Evolutionary conservation across 768 basidiomycete genomes (phyloP), one percentile per base, ranked within the genome.

Genomic region (Terana coerulea): DNA sequence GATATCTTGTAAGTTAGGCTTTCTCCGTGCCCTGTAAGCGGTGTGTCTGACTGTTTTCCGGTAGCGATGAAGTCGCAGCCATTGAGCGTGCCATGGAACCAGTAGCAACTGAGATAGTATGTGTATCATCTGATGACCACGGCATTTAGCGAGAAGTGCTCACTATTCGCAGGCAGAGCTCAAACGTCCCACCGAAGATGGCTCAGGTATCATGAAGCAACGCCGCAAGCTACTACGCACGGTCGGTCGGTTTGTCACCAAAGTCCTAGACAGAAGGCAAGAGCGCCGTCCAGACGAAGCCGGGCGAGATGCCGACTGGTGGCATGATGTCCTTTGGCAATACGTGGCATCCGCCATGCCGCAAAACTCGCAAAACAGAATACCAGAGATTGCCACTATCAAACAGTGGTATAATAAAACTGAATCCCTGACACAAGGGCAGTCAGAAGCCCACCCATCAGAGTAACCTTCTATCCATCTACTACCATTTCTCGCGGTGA

Each of bases 301-400:
- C 15, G 45, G 45, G 3, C 45, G 45, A 7, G 17, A 34, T n/a
- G 15, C 5, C 3, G 8, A 24, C n/a, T 46, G 45, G 45, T 46
- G 45, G 45, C 34, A 46, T 22, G 30, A 46, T 12, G 29, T 31
- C 2, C 45, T 46, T 5, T 46, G 45, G 45, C 22, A 14, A n/a
- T 34, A 46, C 19, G 45, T 33, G 21, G 45, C 28, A 6, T 46
- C 30, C 19, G 45, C 45, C 9, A 46, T 46, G 45, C 45, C 45
- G 26, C 8, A 37, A 6, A 6, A 7, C 15, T 19, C 15, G 15
- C 36, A 5, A 14, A 14, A 37, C n/a, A 14, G 15, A 9, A 9
- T 8, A 33, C 31, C 31, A 9, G 31, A 15, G 31, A 8, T 33
- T 33, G 31, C 8, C 31, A 15, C n/a, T n/a, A n/a, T n/a, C 31